Percentiles rank a stretch among this genome's conserved stretches.
Evolutionary conservation across 306 rosid genomes (phyloP).

Genomic region (Albizia julibrissin): DNA sequence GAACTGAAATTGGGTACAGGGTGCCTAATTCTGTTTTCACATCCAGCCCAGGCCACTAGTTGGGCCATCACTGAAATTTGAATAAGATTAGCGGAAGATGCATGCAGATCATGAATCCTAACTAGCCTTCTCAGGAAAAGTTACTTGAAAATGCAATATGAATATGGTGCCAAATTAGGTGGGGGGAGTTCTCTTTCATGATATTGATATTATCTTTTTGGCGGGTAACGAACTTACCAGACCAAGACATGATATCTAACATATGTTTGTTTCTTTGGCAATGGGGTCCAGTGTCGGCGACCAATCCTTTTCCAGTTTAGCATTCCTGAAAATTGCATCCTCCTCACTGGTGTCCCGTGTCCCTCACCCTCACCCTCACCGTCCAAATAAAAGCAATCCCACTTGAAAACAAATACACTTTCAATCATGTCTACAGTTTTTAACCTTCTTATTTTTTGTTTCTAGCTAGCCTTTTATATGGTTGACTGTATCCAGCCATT

Average conservation of each 20-base stretch:
- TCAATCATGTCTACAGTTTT: constrained; percentile 7
- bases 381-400: background rate
- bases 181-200: background rate
- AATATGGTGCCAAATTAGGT: background rate
- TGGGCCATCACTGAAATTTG: background rate
- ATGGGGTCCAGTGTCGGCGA: constrained; percentile 29
- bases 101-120: no score
- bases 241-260: background rate
- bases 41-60: background rate
- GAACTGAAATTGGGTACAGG: background rate
- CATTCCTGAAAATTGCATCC: background rate
- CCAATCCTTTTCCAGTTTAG: constrained; percentile 26
- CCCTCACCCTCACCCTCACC: constrained; percentile 1
- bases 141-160: background rate
- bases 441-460: background rate
- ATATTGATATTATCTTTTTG: background rate
- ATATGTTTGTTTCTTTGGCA: background rate
- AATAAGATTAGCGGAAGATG: no score
- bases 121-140: background rate
- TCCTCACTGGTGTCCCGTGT: constrained; percentile 1
- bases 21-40: background rate
- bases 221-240: background rate
- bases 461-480: background rate
- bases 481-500: background rate
- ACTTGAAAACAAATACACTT: background rate